phyloP scores from a whole-genome alignment of 441 rosid genomes.

The Adansonia gregorii region DNA sequence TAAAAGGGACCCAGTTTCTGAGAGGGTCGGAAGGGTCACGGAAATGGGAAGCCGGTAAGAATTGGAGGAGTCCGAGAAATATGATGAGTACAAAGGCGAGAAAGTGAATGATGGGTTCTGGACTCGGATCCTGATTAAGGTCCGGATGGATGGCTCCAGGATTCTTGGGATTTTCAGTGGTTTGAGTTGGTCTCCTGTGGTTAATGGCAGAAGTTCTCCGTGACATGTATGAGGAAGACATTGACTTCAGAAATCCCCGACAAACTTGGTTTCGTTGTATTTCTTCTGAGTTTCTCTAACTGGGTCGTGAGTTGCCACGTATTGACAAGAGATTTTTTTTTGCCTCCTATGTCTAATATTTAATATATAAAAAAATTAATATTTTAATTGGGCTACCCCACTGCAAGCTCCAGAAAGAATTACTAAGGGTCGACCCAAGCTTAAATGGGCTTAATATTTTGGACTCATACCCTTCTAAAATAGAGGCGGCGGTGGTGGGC shows the following conservation, averaged over 20 bases:
- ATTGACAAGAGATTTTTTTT: too few species aligned
- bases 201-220: conserved; percentile 31
- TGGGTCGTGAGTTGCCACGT: too few species aligned
- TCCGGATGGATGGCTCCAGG: conserved; percentile 18
- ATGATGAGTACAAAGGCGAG: conserved; percentile 37
- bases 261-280: neutral
- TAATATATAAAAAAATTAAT: too few species aligned
- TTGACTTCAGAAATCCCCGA: conserved; percentile 18
- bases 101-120: conserved; percentile 33
- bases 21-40: conserved; percentile 45
- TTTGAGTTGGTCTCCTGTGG: conserved; percentile 34
- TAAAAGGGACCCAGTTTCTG: conserved; percentile 44
- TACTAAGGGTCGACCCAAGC: neutral
- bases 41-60: conserved; percentile 51
- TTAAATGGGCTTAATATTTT: neutral
- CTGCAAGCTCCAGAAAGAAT: neutral
- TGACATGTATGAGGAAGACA: conserved; percentile 35
- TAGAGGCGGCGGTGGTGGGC: neutral
- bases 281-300: neutral
- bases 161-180: conserved; percentile 3
- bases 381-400: neutral
- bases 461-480: neutral
- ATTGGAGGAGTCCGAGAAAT: conserved; percentile 40
- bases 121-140: conserved; percentile 35
- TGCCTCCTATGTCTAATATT: too few species aligned